These are phyloP conservation scores for Atkinsonella hypoxylon DNA, from an alignment of 2,329 filamentous ascomycete genomes.

Conservation along the genomic window DNA sequence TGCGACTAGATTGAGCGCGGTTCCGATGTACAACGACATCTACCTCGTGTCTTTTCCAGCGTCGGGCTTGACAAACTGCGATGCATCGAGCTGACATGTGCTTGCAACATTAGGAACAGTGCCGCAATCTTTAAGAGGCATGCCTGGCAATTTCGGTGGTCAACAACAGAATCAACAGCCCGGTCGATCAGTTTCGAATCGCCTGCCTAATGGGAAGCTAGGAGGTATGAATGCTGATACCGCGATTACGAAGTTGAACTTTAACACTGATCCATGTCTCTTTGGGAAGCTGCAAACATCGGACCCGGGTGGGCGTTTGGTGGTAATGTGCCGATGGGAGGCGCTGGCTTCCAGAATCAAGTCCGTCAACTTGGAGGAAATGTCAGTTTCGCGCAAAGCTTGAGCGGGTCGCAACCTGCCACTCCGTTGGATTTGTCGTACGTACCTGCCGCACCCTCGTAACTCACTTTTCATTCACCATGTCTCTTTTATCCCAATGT, in stretches of 20 bases:
- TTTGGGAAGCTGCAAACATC: conserved; percentile 32
- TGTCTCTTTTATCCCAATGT: neutral
- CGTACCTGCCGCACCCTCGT: conserved; percentile 23
- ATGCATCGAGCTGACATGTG: conserved; percentile 15
- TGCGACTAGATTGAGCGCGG: neutral
- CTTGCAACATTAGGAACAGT: conserved; percentile 35
- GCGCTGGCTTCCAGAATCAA: conserved; percentile 39
- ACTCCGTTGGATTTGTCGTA: conserved; percentile 54
- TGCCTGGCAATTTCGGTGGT: conserved; percentile 47
- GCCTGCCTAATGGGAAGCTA: conserved; percentile 55
- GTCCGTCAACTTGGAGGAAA: conserved; percentile 44
- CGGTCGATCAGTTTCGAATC: conserved; percentile 41
- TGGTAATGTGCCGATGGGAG: conserved; percentile 48
- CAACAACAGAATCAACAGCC: conserved; percentile 45
- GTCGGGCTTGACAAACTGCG: neutral
- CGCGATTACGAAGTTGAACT: neutral
- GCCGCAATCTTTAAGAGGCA: conserved; percentile 49
- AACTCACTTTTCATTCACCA: conserved; percentile 3
- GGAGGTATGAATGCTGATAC: conserved; percentile 33
- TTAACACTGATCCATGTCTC: neutral
- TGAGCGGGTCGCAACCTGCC: conserved; percentile 49
- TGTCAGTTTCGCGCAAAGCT: conserved; percentile 54
- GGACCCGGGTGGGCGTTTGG: conserved; percentile 51
- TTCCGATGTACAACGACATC: neutral
- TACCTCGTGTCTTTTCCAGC: neutral